phyloP scores from a whole-genome alignment of 305 asterid species.

The Nicotiana rustica region DNA sequence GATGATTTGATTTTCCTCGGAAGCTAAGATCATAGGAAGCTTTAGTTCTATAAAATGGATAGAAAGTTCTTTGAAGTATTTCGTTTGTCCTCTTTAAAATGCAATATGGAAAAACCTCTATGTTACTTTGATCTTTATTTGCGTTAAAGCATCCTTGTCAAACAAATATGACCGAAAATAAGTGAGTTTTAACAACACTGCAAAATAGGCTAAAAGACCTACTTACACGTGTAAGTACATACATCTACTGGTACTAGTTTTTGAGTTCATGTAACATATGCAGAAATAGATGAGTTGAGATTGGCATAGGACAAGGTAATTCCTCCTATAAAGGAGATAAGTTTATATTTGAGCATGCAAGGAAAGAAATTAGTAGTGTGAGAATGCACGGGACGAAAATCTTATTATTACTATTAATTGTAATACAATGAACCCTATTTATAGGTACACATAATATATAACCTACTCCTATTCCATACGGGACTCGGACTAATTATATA shows the following conservation, averaged over 20 bases:
- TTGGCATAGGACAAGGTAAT: conserved; percentile 25
- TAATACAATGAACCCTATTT: too few relatives aligned
- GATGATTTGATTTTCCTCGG: conserved; percentile 21
- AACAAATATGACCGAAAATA: background rate
- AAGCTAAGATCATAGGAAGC: conserved; percentile 22
- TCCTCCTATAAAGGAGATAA: background rate
- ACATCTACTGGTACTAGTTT: conserved; percentile 12
- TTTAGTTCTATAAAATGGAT: background rate
- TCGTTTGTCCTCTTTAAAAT: background rate
- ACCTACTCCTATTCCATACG: too few relatives aligned
- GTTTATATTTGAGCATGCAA: conserved; percentile 17
- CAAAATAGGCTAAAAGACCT: background rate
- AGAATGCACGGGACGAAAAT: too few relatives aligned
- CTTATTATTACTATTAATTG: too few relatives aligned
- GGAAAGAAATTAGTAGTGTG: conserved; percentile 1
- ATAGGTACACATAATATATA: too few relatives aligned
- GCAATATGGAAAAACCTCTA: conserved; percentile 23
- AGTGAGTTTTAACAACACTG: conserved; percentile 10
- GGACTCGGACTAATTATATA: too few relatives aligned
- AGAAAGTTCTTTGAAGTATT: conserved; percentile 2
- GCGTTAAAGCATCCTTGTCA: background rate
- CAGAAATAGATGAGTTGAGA: conserved; percentile 3
- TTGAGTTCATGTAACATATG: conserved; percentile 28
- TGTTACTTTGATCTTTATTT: background rate
- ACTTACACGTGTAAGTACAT: background rate